Evolutionary conservation across 2,329 filamentous ascomycete species (phyloP).

Genomic region (Arthrinium phaeospermum): DNA sequence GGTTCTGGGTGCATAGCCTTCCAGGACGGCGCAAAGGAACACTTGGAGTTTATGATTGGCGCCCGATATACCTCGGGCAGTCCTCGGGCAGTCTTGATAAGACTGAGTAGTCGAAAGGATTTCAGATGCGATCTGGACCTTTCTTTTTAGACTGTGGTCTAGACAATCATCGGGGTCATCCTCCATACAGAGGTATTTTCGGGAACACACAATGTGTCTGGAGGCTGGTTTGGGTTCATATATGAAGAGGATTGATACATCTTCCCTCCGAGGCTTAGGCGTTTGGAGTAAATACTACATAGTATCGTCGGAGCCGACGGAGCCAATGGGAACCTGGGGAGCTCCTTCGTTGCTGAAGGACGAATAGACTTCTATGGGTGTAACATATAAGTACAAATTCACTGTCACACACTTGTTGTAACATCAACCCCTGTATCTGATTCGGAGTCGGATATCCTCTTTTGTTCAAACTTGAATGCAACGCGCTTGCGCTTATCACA

Average conservation of each 20-base stretch:
- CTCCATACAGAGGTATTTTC: neutral
- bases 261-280: neutral
- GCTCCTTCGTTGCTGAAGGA: neutral
- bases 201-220: neutral
- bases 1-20: neutral
- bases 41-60: neutral
- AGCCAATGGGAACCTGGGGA: neutral
- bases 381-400: too few relatives aligned
- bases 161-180: neutral
- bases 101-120: neutral
- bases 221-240: neutral
- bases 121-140: neutral
- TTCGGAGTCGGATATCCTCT: neutral
- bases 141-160: too few relatives aligned
- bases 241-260: neutral
- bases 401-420: neutral
- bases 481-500: neutral
- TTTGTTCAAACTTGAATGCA: neutral
- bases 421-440: neutral
- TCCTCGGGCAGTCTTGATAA: neutral
- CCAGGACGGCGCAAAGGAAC: neutral
- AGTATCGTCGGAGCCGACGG: neutral
- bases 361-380: neutral
- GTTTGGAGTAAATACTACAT: constrained; percentile 1
- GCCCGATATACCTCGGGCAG: neutral